Percentiles rank a stretch among this genome's conserved stretches.
These are phyloP conservation scores for Krasilnikovozyma curviuscula DNA, from an alignment of 768 basidiomycete species.

Conservation along the genomic window DNA sequence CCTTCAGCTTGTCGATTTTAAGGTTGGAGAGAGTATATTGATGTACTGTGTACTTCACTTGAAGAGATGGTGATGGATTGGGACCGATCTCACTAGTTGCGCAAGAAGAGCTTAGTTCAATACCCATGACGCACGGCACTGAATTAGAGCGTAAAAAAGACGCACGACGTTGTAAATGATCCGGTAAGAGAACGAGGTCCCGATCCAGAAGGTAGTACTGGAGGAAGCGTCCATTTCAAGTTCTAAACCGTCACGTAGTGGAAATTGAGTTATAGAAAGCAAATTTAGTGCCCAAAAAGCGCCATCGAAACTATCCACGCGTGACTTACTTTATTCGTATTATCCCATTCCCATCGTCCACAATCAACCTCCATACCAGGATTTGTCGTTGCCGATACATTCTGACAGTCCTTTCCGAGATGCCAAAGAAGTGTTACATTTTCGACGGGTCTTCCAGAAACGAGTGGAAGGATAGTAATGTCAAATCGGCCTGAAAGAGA, in stretches of 20 bases:
- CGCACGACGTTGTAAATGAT: constrained; percentile 1
- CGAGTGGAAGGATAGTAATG: constrained; percentile 19
- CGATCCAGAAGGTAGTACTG: background rate
- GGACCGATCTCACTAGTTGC: background rate
- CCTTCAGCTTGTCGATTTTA: constrained; percentile 6
- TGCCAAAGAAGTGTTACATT: constrained; percentile 50
- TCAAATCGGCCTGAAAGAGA: constrained; percentile 23
- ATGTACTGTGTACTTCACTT: constrained; percentile 5
- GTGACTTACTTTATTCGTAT: constrained; percentile 37
- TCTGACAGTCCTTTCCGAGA: constrained; percentile 57
- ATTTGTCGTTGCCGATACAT: constrained; percentile 40
- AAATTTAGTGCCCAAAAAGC: no score
- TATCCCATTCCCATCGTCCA: constrained; percentile 66
- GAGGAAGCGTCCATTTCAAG: background rate
- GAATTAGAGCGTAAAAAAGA: background rate
- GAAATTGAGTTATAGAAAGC: background rate
- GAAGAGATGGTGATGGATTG: background rate
- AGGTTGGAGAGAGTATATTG: constrained; percentile 10
- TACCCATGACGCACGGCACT: background rate
- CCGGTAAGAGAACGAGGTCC: background rate
- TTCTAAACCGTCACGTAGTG: background rate
- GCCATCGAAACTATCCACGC: no score
- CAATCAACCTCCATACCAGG: constrained; percentile 23
- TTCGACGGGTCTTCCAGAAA: constrained; percentile 40
- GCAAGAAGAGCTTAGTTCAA: background rate